Base-by-base conservation (phyloP, 2,329 filamentous ascomycete genomes). In the Claviceps arundinis region DNA sequence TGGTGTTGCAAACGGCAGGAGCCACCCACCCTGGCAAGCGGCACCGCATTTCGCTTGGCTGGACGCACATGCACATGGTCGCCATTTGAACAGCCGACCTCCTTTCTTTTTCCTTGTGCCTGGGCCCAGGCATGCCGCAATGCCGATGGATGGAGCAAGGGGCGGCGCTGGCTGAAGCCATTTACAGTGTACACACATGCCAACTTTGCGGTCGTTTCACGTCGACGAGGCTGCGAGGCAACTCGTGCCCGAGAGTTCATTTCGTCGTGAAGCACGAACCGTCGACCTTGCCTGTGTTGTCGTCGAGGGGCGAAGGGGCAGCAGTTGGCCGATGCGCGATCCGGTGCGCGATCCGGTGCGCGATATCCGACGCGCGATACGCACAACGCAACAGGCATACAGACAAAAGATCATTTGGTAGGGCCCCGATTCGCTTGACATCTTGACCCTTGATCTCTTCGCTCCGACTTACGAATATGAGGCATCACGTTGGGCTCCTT, bases 321-420 rank as follows among this genome's bases (percentile, higher is more conserved):
- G 22, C 38, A 50, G 43, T 47, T 42, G 34, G 51, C 47, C 51
- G 43, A 46, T 41, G 41, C 48, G 41, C 17, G 34, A 22, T 48
- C 13, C 34, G 46, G 26, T 30, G 26, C 8, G 8, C 26, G 26
- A 30, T 30, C 26, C 26, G 26, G 26, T 9, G 26, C 26, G 26
- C 26, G 26, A 30, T 30, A 30, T 30, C 26, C 26, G 26, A 9
- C 2, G 26, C 41, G 11, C 17, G 41, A 43, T 22, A 24, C 41
- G 41, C 41, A 43, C 41, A 43, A 14, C 17, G 17, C 41, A 43
- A 19, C 17, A 43, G 41, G 16, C 17, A 24, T 2, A 14, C 17
- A 14, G 45, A 22, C 8, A 22, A n/a, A 47, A 17, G 30, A 41
- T 17, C 40, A 45, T 34, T 6, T 42, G 40, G 8, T 17, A 42